Percentiles rank a stretch among this genome's conserved stretches.
Evolutionary conservation across 2,329 filamentous ascomycete species (phyloP).

Genomic region (Sporothrix luriei): DNA sequence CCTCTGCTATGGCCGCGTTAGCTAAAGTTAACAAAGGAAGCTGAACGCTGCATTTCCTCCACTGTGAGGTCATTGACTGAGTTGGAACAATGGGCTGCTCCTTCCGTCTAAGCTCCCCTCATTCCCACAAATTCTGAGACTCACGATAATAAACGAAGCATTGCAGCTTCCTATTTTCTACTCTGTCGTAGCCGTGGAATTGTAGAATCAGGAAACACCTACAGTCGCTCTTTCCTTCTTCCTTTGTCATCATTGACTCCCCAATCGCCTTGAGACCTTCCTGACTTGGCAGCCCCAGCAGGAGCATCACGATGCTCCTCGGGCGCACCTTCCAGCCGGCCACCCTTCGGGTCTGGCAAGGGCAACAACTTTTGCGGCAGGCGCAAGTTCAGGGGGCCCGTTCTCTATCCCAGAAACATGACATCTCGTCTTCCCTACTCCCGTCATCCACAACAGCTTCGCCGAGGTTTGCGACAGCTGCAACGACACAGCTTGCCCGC

Average conservation of each 20-base stretch:
- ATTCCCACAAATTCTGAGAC: slow-evolving; percentile 27
- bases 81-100: slow-evolving; percentile 1
- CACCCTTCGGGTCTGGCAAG: slow-evolving; percentile 22
- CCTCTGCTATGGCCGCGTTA: not conserved
- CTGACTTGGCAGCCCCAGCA: not conserved
- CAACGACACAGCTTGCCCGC: not conserved
- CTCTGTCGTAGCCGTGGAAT: not conserved
- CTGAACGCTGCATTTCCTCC: slow-evolving; percentile 10
- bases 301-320: slow-evolving; percentile 27
- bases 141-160: not conserved
- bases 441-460: not conserved
- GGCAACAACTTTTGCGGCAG: slow-evolving; percentile 17
- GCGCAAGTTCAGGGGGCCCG: not conserved
- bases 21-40: not conserved
- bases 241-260: not conserved
- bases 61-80: slow-evolving; percentile 30
- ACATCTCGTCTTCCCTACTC: not conserved
- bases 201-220: not conserved
- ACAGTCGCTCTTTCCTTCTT: slow-evolving; percentile 17
- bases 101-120: slow-evolving; percentile 27
- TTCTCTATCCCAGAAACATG: not conserved
- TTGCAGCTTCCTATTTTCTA: slow-evolving; percentile 9
- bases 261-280: not conserved
- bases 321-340: slow-evolving; percentile 33
- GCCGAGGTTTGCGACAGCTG: not conserved